A percentile compares a stretch with the other conserved stretches of the same genome.
Conservation (phyloP, 2,329 filamentous ascomycete species). For the Fusarium circinatum region DNA sequence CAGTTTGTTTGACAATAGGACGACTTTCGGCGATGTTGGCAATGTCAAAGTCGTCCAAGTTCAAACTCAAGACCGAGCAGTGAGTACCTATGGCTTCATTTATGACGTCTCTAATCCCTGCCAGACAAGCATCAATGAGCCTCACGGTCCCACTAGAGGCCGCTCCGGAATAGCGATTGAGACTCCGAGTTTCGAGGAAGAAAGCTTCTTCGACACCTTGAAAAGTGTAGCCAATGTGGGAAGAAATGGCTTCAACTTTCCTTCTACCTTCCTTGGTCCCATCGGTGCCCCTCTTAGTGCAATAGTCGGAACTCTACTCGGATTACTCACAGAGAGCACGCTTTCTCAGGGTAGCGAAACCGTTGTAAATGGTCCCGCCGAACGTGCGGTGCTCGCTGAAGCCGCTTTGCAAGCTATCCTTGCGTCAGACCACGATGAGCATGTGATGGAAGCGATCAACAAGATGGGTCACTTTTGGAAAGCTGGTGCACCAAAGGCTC, state of each 20-base stretch:
- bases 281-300: neutral
- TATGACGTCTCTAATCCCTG: neutral
- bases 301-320: neutral
- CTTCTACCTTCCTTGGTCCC: neutral
- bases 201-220: slow-evolving; percentile 39
- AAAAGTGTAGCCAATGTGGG: slow-evolving; percentile 17
- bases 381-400: slow-evolving; percentile 39
- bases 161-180: neutral
- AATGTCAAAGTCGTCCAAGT: neutral
- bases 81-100: neutral
- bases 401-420: slow-evolving; percentile 35
- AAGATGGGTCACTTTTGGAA: slow-evolving; percentile 25
- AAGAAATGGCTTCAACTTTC: neutral
- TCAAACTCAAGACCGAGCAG: neutral
- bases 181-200: neutral
- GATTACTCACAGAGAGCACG: neutral
- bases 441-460: slow-evolving; percentile 6
- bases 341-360: neutral
- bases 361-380: neutral
- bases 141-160: neutral
- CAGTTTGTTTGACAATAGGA: slow-evolving; percentile 11
- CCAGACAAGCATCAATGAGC: neutral
- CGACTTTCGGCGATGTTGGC: neutral
- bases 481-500: neutral
- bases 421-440: slow-evolving; percentile 1